A percentile compares a stretch with the other conserved stretches of the same genome.
Conservation (phyloP, 331 rosid species). For the Pyracantha coccinea region DNA sequence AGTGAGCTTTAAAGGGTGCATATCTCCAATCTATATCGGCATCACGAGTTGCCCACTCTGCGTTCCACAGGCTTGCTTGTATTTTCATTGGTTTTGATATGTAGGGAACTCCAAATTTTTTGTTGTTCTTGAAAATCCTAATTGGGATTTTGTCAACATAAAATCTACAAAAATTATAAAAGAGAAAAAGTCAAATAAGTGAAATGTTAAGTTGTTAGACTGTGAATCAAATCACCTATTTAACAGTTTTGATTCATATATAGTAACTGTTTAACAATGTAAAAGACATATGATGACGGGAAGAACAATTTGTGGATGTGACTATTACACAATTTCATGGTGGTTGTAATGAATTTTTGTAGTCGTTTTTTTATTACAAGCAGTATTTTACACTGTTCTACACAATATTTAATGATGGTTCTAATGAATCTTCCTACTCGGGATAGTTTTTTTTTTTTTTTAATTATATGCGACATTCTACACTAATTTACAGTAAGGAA, state of each 20-base stretch:
- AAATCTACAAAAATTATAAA: slow-evolving; percentile 18
- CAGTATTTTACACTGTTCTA: too few relatives aligned
- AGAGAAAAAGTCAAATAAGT: neutral
- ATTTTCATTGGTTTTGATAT: slow-evolving; percentile 37
- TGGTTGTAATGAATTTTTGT: too few relatives aligned
- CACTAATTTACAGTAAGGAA: too few relatives aligned
- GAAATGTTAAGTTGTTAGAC: neutral
- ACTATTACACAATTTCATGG: slow-evolving; percentile 32
- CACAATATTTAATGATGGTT: slow-evolving; percentile 32
- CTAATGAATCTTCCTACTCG: slow-evolving; percentile 24
- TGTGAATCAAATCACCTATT: neutral
- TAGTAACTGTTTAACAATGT: neutral
- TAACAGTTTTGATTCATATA: neutral
- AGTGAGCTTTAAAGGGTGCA: slow-evolving; percentile 52
- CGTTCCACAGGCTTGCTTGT: slow-evolving; percentile 43
- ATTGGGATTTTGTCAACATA: slow-evolving; percentile 40
- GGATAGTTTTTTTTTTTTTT: too few relatives aligned
- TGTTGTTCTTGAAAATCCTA: slow-evolving; percentile 40
- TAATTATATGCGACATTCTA: too few relatives aligned
- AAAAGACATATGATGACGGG: neutral
- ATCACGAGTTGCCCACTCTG: slow-evolving; percentile 61
- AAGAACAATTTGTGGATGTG: too few relatives aligned
- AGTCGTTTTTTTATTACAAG: too few relatives aligned
- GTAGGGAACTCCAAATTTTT: slow-evolving; percentile 13
- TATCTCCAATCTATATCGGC: slow-evolving; percentile 30